phyloP scores from a whole-genome alignment of 2,329 filamentous ascomycete species.

The Westerdykella ornata region DNA sequence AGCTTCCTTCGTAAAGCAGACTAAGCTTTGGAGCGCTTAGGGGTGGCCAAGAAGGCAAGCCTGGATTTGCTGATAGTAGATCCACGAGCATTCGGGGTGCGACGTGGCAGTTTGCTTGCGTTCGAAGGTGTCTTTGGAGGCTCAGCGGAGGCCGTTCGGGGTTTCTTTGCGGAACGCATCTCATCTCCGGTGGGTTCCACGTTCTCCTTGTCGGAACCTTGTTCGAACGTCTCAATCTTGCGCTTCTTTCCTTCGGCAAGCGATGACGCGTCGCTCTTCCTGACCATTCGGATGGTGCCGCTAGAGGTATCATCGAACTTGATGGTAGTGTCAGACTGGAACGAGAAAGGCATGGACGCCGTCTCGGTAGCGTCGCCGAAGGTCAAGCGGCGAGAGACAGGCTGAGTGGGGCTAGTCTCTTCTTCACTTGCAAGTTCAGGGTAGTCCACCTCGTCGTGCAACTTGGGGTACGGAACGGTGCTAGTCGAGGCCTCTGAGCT shows the following conservation, averaged over 20 bases:
- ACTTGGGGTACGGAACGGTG: slow-evolving; percentile 27
- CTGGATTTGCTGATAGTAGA: slow-evolving; percentile 34
- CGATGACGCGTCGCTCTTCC: slow-evolving; percentile 39
- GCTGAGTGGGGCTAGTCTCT: slow-evolving; percentile 22
- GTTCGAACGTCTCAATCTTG: slow-evolving; percentile 37
- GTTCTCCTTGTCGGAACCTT: slow-evolving; percentile 42
- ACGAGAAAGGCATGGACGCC: slow-evolving; percentile 43
- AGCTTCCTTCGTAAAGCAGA: background rate
- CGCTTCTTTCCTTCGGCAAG: slow-evolving; percentile 38
- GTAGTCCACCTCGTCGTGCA: slow-evolving; percentile 30
- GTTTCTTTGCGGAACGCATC: slow-evolving; percentile 30
- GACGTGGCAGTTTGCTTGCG: slow-evolving; percentile 26
- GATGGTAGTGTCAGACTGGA: slow-evolving; percentile 42
- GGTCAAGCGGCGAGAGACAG: slow-evolving; percentile 23
- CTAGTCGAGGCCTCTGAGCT: slow-evolving; percentile 30
- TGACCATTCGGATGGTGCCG: slow-evolving; percentile 40
- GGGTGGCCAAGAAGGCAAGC: slow-evolving; percentile 35
- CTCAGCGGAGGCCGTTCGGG: slow-evolving; percentile 18
- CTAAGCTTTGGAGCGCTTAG: slow-evolving; percentile 31
- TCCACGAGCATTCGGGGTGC: slow-evolving; percentile 21
- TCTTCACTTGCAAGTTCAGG: slow-evolving; percentile 29
- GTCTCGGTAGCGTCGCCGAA: slow-evolving; percentile 24
- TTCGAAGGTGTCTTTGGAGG: slow-evolving; percentile 26
- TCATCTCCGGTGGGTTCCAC: slow-evolving; percentile 24
- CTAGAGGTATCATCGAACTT: slow-evolving; percentile 38